Conservation (phyloP, 257 asterid species). For the Coffea canephora region DNA sequence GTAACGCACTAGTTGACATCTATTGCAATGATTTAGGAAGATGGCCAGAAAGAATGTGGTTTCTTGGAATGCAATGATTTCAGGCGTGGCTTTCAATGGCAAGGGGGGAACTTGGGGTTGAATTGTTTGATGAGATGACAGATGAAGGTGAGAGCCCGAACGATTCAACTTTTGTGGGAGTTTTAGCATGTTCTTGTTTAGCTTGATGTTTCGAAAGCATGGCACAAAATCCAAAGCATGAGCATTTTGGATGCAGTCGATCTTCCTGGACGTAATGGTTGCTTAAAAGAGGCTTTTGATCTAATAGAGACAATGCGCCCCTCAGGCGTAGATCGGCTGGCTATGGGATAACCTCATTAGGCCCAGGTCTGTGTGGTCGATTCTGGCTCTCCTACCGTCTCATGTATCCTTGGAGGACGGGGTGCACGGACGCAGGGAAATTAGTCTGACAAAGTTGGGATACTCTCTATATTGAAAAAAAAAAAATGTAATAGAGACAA, state of each 20-base stretch:
- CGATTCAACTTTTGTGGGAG: slow-evolving; percentile 36
- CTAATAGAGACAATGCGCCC: slow-evolving; percentile 10
- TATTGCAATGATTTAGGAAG: slow-evolving; percentile 34
- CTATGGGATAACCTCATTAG: too few relatives aligned
- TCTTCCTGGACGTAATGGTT: slow-evolving; percentile 46
- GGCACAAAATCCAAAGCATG: slow-evolving; percentile 26
- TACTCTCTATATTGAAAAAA: too few relatives aligned
- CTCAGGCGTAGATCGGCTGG: too few relatives aligned
- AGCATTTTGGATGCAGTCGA: slow-evolving; percentile 54
- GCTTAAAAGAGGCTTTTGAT: slow-evolving; percentile 38
- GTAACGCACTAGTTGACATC: slow-evolving; percentile 37
- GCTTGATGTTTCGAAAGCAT: slow-evolving; percentile 24
- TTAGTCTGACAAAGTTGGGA: too few relatives aligned
- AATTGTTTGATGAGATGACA: slow-evolving; percentile 39
- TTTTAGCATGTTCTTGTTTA: slow-evolving; percentile 38
- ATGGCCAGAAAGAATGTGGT: slow-evolving; percentile 35
- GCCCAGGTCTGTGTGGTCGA: too few relatives aligned
- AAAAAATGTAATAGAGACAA: slow-evolving; percentile 1
- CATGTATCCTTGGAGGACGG: too few relatives aligned
- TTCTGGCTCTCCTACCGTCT: too few relatives aligned
- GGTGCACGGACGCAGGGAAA: too few relatives aligned
- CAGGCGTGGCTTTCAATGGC: slow-evolving; percentile 42
- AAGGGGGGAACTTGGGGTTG: slow-evolving; percentile 36
- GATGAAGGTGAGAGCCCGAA: slow-evolving; percentile 32
- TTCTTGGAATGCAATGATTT: slow-evolving; percentile 41